phyloP scores from a whole-genome alignment of 2,329 filamentous ascomycete genomes.

The Fusarium musae region DNA sequence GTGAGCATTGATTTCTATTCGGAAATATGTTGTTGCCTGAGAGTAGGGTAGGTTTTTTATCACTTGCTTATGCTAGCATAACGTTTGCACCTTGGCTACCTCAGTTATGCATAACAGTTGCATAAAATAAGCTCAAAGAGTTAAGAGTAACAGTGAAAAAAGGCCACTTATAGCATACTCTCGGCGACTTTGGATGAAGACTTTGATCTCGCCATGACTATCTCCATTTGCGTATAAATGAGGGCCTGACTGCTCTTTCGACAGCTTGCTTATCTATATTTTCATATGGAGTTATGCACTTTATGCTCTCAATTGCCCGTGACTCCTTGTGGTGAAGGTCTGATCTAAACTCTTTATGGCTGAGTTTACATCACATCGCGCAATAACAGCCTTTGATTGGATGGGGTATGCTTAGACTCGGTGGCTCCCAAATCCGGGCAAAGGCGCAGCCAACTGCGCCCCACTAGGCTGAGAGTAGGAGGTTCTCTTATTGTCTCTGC shows the following conservation, averaged over 20 bases:
- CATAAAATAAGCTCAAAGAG: not conserved
- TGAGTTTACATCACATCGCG: not conserved
- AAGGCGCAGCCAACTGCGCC: not conserved
- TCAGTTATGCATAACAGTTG: rapidly evolving
- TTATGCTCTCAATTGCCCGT: not conserved
- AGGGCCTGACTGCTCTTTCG: not conserved
- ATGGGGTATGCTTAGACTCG: not conserved
- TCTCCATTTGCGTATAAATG: not conserved
- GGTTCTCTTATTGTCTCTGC: not conserved
- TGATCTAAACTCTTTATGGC: not conserved
- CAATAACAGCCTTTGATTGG: not conserved
- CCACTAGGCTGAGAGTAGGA: not conserved
- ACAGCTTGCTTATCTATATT: not conserved
- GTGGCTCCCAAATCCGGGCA: not conserved
- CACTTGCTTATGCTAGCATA: not conserved
- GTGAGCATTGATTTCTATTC: not conserved
- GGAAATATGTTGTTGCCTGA: not conserved
- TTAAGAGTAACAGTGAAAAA: not conserved
- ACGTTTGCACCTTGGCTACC: rapidly evolving
- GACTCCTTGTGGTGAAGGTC: not conserved
- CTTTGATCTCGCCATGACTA: not conserved
- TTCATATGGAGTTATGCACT: not conserved
- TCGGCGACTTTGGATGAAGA: not conserved
- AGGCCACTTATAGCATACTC: not conserved
- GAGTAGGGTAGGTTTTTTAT: not conserved